Percentiles rank a stretch among this genome's conserved stretches.
Conservation (phyloP, 345 rosid genomes). For the Euclidium syriacum region DNA sequence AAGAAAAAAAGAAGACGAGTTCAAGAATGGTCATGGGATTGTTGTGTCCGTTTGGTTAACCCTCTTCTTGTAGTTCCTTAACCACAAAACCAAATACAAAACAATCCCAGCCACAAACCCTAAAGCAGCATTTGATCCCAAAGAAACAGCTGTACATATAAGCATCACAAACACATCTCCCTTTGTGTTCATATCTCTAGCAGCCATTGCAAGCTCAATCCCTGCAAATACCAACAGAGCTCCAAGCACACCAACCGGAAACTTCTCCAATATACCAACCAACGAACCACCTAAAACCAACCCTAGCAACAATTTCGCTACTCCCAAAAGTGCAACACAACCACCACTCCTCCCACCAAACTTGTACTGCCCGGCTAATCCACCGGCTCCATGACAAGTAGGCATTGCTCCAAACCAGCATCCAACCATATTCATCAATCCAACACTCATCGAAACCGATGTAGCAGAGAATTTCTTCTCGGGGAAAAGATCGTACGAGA, state of each 20-base stretch:
- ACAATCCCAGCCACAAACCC: slow-evolving; percentile 69
- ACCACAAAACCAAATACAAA: slow-evolving; percentile 47
- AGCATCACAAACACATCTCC: slow-evolving; percentile 78
- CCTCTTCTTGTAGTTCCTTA: slow-evolving; percentile 39
- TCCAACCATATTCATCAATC: slow-evolving; percentile 76
- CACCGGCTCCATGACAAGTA: slow-evolving; percentile 86
- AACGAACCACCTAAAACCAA: slow-evolving; percentile 65
- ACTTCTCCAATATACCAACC: slow-evolving; percentile 53
- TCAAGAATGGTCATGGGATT: no score
- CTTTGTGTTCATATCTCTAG: slow-evolving; percentile 73
- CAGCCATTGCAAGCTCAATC: slow-evolving; percentile 71
- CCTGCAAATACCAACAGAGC: slow-evolving; percentile 73
- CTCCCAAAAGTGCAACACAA: slow-evolving; percentile 71
- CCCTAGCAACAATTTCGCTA: slow-evolving; percentile 55
- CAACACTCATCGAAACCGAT: slow-evolving; percentile 63
- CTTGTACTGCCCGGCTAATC: slow-evolving; percentile 85
- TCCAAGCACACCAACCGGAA: slow-evolving; percentile 77
- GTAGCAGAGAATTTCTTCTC: slow-evolving; percentile 64
- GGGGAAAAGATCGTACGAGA: slow-evolving; percentile 70
- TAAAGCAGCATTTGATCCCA: slow-evolving; percentile 76
- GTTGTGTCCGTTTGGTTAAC: no score
- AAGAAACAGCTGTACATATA: slow-evolving; percentile 56
- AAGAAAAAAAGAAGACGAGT: no score
- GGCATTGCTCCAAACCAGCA: slow-evolving; percentile 97
- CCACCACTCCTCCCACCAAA: slow-evolving; percentile 90